These are phyloP conservation scores for Oidiodendron maius DNA, from an alignment of 495 filamentous ascomycete species.

Conservation along the genomic window DNA sequence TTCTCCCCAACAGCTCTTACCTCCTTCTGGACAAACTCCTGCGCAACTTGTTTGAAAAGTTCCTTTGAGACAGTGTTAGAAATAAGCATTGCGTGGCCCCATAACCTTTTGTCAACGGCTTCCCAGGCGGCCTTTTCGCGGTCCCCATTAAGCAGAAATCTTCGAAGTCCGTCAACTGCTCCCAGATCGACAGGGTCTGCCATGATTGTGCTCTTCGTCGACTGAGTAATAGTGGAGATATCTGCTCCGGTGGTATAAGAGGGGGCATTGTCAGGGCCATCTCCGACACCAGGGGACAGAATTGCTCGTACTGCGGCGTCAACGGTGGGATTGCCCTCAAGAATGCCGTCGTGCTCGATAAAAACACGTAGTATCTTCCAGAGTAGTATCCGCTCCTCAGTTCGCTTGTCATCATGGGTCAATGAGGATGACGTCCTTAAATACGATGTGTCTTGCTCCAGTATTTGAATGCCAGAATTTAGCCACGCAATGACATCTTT, in stretches of 20 bases:
- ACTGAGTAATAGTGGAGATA: slow-evolving; percentile 18
- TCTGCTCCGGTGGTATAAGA: slow-evolving; percentile 29
- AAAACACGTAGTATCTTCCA: slow-evolving; percentile 82
- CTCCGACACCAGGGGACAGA: slow-evolving; percentile 58
- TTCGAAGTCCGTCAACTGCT: slow-evolving; percentile 60
- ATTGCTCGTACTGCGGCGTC: slow-evolving; percentile 66
- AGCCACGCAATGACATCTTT: slow-evolving; percentile 89
- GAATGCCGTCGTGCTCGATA: slow-evolving; percentile 76
- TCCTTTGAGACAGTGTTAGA: slow-evolving; percentile 66
- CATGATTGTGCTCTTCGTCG: slow-evolving; percentile 20
- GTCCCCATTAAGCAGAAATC: slow-evolving; percentile 69
- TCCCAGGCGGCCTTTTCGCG: slow-evolving; percentile 89
- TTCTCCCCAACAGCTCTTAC: slow-evolving; percentile 72
- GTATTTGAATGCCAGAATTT: slow-evolving; percentile 57
- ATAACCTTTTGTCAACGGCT: slow-evolving; percentile 88
- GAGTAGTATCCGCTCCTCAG: slow-evolving; percentile 76
- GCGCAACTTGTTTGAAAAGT: slow-evolving; percentile 83
- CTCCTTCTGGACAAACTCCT: slow-evolving; percentile 90
- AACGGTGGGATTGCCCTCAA: slow-evolving; percentile 70
- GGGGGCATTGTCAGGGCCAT: slow-evolving; percentile 20
- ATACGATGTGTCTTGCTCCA: slow-evolving; percentile 52
- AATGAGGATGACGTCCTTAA: slow-evolving; percentile 24
- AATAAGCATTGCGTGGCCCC: slow-evolving; percentile 94
- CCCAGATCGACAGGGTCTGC: slow-evolving; percentile 61
- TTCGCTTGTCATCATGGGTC: slow-evolving; percentile 55